Base-by-base conservation (phyloP, 257 asterid genomes). In the Fraxinus anomala region DNA sequence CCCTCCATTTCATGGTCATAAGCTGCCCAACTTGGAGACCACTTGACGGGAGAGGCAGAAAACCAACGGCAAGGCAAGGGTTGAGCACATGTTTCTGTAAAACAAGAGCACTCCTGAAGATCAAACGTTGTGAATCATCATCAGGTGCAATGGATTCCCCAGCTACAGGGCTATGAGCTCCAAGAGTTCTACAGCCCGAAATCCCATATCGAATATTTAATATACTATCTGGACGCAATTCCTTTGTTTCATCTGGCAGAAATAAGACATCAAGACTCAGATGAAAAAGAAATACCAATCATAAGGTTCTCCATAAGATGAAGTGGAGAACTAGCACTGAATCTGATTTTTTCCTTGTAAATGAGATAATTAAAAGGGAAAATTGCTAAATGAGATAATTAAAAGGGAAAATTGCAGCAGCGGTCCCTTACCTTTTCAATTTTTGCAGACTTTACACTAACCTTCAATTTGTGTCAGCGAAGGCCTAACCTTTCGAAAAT, bases 31-130 rank as follows among this genome's bases (percentile, higher is more conserved):
- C 99, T 70, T 89, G 94, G 86, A 93, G 97, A 68, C 93, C 95
- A 80, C 87, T 87, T 61, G 97, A 90, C 74, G 96, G 90, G 80
- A 95, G 97, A 82, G 99, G 91, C 59, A 93, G 97, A 83, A 96
- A 96, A 66, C 99, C 99, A 81, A 96, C 97, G 8, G 98, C 98
- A 87, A 96, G 84, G 86, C 91, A 91, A 85, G 99, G 99, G 85
- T 96, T 97, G 77, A 96, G 89, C 34, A 93, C 98, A 33, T 98
- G 97, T 75, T 92, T 83, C 82, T 89, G 98, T 83, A 93, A 85
- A 82, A 75, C 89, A 75, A 96, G 88, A 76, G 91, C 92, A 63
- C 96, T 88, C 88, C 84, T 86, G 85, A 93, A 96, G 76, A 87
- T 90, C 90, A 96, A 84, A 79, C 78, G 82, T 76, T 79, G 85